Evolutionary conservation across 257 asterid genomes (phyloP).

Genomic region (Buddleja alternifolia): DNA sequence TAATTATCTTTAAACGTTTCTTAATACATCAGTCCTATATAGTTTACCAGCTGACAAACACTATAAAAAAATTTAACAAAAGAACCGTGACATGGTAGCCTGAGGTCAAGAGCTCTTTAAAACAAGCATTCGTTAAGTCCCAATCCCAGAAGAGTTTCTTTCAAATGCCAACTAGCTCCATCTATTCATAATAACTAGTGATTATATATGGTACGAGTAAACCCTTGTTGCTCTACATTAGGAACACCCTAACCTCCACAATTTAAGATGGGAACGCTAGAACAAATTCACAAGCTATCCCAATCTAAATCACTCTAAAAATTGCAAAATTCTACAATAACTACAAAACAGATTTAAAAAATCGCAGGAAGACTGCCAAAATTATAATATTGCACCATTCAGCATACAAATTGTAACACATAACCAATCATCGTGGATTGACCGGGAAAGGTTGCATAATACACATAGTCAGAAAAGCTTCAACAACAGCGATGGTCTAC

Average conservation of each 20-base stretch:
- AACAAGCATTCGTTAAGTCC: not conserved
- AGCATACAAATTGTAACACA: not conserved
- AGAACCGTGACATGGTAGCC: not conserved
- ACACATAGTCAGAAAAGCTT: conserved; percentile 1
- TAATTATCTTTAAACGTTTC: not conserved
- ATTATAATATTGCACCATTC: not conserved
- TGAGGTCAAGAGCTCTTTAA: not conserved
- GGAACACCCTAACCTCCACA: not conserved
- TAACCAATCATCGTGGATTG: not conserved
- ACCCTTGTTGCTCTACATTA: not conserved
- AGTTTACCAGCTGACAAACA: conserved; percentile 4
- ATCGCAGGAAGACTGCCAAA: not conserved
- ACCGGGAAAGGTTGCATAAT: not conserved
- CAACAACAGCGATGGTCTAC: conserved; percentile 17
- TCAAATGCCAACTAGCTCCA: not conserved
- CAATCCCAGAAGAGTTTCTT: not conserved
- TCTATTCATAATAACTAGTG: not conserved
- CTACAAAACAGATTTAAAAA: not conserved
- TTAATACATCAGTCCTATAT: not conserved
- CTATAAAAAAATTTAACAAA: not conserved
- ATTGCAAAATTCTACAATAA: not conserved
- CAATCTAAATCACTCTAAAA: not conserved
- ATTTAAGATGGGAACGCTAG: not conserved
- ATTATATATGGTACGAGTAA: not conserved
- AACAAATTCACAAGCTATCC: not conserved